Evolutionary conservation across 441 rosid genomes (phyloP), one percentile per base, ranked within the genome.

Genomic region (Kokia cookei): DNA sequence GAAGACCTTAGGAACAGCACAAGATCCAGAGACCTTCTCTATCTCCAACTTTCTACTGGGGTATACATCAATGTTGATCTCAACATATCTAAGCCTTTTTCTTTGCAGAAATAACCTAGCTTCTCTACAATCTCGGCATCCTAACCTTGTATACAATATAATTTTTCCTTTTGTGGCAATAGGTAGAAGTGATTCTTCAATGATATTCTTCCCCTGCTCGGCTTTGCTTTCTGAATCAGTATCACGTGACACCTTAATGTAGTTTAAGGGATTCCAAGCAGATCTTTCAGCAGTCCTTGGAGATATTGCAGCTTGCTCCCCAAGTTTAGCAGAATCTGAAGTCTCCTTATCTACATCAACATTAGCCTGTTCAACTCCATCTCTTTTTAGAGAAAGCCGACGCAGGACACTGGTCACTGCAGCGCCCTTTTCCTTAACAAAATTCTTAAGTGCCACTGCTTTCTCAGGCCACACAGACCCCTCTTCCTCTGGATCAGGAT

Each of bases 31-130:
- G 55, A 90, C 79, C 71, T 79, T 88, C 82, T 91, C 97, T 10
- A 94, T 76, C 82, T 94, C 97, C 48, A 69, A 60, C 84, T 80
- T 92, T 84, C 98, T 86, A 74, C 89, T 66, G 0, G 93, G 95
- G 63, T 88, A 94, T 47, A 92, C 80, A 78, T 94, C 97, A 69
- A 92, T 80, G 81, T 92, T 90, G 50, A 92, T 88, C 85, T 91
- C 98, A 24, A 83, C 85, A 80, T 89, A 94, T 82, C 90, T 77
- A 59, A 92, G 89, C 81, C 85, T 89, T 82, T 85, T 91, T 71
- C 76, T 80, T 69, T 75, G 83, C 75, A 91, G 77, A 86, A 84
- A 86, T 48, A 82, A 61, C 81, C 98, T 88, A 80, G 81, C 84
- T 77, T 85, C 85, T 80, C 70, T 86, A 74, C 88, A 87, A 9